Evolutionary conservation across 1,139 yeast genomes (phyloP), one percentile per base, ranked within the genome.

Genomic region (Zhuliangozyma blackwelliae): DNA sequence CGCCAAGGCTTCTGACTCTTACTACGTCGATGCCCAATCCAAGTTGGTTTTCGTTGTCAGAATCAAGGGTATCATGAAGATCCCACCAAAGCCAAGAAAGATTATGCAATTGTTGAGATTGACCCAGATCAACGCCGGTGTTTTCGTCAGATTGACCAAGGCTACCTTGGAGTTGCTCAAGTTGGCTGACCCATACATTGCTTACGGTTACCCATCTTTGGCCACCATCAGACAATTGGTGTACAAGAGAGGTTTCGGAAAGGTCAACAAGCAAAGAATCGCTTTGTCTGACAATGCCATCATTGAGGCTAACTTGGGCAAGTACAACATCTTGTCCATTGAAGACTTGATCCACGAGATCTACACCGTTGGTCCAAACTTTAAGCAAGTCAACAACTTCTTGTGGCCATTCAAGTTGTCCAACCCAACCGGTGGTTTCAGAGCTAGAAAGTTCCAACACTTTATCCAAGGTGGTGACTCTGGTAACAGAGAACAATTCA

Each of bases 241-340:
- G 62, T 92, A 92, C 97, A 92, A 92, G 95, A 90, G 98, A 80
- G 98, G 98, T 72, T 84, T 74, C 92, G 98, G 97, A 77, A 92
- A 92, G 88, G 74, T 92, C 68, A 88, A 89, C 94, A 88, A 87
- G 80, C 98, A 92, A 81, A 88, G 98, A 82, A 77, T 90, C 62
- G 80, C 97, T 60, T 82, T 92, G 62, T 74, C 92, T 56, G 97
- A 92, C 74, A 92, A 92, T 79, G 68, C 95, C 52, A 82, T 92
- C 76, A 79, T 92, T 67, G 98, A 92, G 81, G 90, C 84, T 62
- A 60, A 77, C 64, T 85, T 92, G 65, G 97, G 97, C 72, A 78
- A 89, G 77, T 92, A 79, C 84, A 97, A 97, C 76, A 87, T 92
- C 71, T 79, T 81, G 69, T 90, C 96, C 57, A 71, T 92, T 58